Conservation (phyloP, 2,329 filamentous ascomycete genomes). For the Talaromyces sp. region DNA sequence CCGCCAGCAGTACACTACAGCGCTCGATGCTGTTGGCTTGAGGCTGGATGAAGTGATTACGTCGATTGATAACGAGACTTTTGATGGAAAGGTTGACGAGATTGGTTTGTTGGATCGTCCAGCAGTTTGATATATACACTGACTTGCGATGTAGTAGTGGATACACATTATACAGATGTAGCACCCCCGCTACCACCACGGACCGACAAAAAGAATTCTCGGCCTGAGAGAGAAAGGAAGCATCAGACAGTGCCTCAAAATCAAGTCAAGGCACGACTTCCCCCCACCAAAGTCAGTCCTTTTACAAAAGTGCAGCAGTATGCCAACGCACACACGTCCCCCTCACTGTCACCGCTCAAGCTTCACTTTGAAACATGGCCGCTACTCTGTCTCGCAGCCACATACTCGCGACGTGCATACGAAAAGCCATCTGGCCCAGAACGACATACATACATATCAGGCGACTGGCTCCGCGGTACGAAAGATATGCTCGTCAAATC, state of each 20-base stretch:
- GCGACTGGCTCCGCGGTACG: slow-evolving; percentile 67
- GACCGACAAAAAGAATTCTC: neutral
- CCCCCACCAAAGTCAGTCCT: slow-evolving; percentile 37
- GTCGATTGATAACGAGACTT: slow-evolving; percentile 11
- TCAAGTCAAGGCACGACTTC: slow-evolving; percentile 15
- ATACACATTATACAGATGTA: neutral
- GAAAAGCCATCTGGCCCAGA: slow-evolving; percentile 57
- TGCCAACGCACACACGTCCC: slow-evolving; percentile 67
- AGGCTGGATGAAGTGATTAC: slow-evolving; percentile 10
- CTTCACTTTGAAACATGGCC: slow-evolving; percentile 71
- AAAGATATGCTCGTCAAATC: slow-evolving; percentile 84
- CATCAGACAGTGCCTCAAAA: neutral
- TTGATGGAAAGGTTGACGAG: neutral
- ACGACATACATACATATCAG: slow-evolving; percentile 61
- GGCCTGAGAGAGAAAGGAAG: neutral
- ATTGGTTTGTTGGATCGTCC: neutral
- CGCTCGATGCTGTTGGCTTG: slow-evolving; percentile 6
- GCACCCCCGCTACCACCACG: neutral
- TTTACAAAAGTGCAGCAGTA: slow-evolving; percentile 76
- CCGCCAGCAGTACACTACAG: slow-evolving; percentile 1
- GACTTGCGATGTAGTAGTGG: neutral
- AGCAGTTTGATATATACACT: neutral
- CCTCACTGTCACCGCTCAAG: slow-evolving; percentile 60
- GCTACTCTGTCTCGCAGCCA: slow-evolving; percentile 70
- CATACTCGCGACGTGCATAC: slow-evolving; percentile 72